Conservation (phyloP, 2,329 filamentous ascomycete species). For the Zymoseptoria pseudotritici region DNA sequence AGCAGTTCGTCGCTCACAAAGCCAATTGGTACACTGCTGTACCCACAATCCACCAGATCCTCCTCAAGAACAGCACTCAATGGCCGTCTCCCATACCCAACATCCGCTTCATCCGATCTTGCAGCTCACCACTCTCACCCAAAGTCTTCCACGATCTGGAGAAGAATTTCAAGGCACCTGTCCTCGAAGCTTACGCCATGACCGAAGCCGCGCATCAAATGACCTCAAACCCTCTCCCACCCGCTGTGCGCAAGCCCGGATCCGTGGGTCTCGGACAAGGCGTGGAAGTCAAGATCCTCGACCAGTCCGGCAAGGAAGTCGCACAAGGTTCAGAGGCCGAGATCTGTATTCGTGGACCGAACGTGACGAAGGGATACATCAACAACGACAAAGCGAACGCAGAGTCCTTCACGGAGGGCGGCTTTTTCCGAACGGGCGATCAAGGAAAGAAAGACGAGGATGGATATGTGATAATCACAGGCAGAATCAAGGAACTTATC, state of each 20-base stretch:
- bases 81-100: constrained; percentile 57
- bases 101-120: constrained; percentile 83
- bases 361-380: constrained; percentile 77
- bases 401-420: constrained; percentile 62
- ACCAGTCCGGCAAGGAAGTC: constrained; percentile 60
- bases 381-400: constrained; percentile 74
- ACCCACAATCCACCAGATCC: constrained; percentile 86
- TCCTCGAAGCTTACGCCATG: constrained; percentile 88
- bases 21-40: constrained; percentile 92
- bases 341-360: constrained; percentile 74
- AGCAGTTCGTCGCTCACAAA: constrained; percentile 62
- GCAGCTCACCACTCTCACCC: constrained; percentile 74
- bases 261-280: constrained; percentile 78
- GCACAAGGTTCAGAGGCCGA: constrained; percentile 65
- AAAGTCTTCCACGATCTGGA: constrained; percentile 76
- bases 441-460: constrained; percentile 74
- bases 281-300: constrained; percentile 71
- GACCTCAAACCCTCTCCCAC: constrained; percentile 58
- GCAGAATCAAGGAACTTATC: constrained; percentile 89
- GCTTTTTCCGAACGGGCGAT: constrained; percentile 83
- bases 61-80: constrained; percentile 60
- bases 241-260: constrained; percentile 68
- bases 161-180: constrained; percentile 65
- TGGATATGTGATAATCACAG: constrained; percentile 78
- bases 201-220: constrained; percentile 83